phyloP scores from a whole-genome alignment of 495 filamentous ascomycete genomes.

The Delitschia confertaspora region DNA sequence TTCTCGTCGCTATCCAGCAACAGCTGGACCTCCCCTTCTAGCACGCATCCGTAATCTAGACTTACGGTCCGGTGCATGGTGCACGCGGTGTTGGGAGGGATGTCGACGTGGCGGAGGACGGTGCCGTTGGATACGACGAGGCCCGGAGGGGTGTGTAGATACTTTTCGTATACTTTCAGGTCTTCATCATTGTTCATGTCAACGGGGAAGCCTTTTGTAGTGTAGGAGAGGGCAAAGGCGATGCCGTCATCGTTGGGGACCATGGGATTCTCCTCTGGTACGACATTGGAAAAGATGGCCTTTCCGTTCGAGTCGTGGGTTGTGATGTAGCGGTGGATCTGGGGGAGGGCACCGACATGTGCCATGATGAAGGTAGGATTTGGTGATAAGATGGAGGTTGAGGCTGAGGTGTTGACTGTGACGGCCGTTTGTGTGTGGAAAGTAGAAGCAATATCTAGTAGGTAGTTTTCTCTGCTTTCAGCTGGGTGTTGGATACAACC shows the following conservation, averaged over 20 bases:
- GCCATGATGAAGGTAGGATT: slow-evolving; percentile 15
- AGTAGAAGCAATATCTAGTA: too few species aligned
- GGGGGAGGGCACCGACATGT: slow-evolving; percentile 25
- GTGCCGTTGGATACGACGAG: slow-evolving; percentile 36
- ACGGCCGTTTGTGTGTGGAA: too few species aligned
- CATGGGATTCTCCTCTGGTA: slow-evolving; percentile 28
- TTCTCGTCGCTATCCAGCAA: slow-evolving; percentile 53
- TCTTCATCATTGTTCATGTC: slow-evolving; percentile 25
- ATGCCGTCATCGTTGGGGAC: slow-evolving; percentile 17
- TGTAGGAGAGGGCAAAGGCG: slow-evolving; percentile 24
- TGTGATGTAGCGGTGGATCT: slow-evolving; percentile 27
- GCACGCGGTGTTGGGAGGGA: slow-evolving; percentile 13
- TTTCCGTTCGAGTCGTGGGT: slow-evolving; percentile 27
- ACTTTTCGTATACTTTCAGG: slow-evolving; percentile 17
- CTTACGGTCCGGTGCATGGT: slow-evolving; percentile 30
- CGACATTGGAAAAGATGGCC: slow-evolving; percentile 26
- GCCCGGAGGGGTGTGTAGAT: slow-evolving; percentile 16
- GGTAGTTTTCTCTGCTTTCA: too few species aligned
- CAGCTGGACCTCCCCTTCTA: slow-evolving; percentile 45
- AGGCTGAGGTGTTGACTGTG: too few species aligned
- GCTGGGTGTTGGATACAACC: too few species aligned
- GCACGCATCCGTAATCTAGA: slow-evolving; percentile 28
- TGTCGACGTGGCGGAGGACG: slow-evolving; percentile 25
- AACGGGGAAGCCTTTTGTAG: slow-evolving; percentile 26
- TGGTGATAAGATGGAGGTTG: too few species aligned